A percentile compares a stretch with the other conserved stretches of the same genome.
phyloP scores from a whole-genome alignment of 305 asterid species.

The Ruellia speciosa region DNA sequence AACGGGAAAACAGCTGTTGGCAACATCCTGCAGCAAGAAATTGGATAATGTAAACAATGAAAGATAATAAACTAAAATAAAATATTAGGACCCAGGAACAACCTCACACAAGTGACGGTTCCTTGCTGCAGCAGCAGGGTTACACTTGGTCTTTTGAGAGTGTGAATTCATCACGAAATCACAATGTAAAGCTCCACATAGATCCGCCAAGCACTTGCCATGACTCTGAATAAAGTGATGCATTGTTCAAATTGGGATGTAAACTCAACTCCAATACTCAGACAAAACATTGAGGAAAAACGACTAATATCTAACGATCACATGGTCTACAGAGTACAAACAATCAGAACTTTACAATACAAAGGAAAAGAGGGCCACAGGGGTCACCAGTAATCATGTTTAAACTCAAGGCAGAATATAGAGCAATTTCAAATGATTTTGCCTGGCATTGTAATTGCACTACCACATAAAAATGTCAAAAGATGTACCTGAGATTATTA shows the following conservation, averaged over 20 bases:
- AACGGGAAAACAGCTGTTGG: conserved; percentile 71
- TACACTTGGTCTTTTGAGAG: conserved; percentile 68
- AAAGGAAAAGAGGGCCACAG: no score
- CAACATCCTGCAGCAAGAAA: conserved; percentile 50
- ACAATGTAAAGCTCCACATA: conserved; percentile 91
- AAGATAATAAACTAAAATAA: neutral
- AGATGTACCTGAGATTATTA: no score
- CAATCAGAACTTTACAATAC: neutral
- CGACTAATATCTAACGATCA: neutral
- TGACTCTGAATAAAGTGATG: conserved; percentile 43
- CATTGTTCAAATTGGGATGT: conserved; percentile 1
- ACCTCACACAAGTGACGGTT: conserved; percentile 91
- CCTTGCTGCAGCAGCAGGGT: conserved; percentile 77
- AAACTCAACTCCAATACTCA: conserved; percentile 1
- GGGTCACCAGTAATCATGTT: no score
- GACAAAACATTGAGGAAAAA: neutral
- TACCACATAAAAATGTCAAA: no score
- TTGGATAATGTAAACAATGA: conserved; percentile 15
- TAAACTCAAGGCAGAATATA: no score
- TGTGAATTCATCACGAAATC: conserved; percentile 47
- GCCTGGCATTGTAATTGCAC: no score
- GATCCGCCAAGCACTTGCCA: conserved; percentile 85
- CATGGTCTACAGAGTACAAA: neutral
- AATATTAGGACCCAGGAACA: conserved; percentile 19
- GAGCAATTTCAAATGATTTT: no score